These are phyloP conservation scores for Suillus cothurnatus DNA, from an alignment of 768 basidiomycete genomes.

Conservation along the genomic window DNA sequence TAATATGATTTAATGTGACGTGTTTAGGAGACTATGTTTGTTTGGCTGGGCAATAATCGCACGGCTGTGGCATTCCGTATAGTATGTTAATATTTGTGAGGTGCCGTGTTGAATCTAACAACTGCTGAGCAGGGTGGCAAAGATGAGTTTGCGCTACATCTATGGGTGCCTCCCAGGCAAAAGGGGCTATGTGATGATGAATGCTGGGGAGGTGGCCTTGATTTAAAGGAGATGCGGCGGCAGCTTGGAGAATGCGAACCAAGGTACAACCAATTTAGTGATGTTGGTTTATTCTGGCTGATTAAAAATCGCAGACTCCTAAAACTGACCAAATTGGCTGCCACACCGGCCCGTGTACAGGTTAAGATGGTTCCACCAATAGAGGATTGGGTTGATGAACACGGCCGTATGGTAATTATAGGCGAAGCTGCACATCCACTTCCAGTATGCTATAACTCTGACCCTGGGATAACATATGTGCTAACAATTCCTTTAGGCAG, in stretches of 20 bases:
- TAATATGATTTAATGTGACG: neutral
- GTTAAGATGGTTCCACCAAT: constrained; percentile 41
- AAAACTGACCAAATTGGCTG: constrained; percentile 40
- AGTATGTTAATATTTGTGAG: constrained; percentile 14
- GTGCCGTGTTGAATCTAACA: neutral
- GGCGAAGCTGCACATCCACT: constrained; percentile 65
- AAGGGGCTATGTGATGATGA: constrained; percentile 33
- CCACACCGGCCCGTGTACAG: constrained; percentile 37
- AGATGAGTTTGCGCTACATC: constrained; percentile 34
- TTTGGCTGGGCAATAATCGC: constrained; percentile 27
- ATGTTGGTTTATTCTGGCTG: neutral
- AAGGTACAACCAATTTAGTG: constrained; percentile 31
- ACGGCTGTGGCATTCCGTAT: constrained; percentile 25
- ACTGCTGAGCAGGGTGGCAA: constrained; percentile 37
- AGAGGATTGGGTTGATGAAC: constrained; percentile 52
- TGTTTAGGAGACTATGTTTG: constrained; percentile 13
- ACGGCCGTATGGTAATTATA: constrained; percentile 50
- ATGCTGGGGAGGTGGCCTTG: constrained; percentile 35
- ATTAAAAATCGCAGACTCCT: constrained; percentile 30
- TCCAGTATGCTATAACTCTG: constrained; percentile 37
- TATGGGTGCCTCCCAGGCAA: constrained; percentile 32
- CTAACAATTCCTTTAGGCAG: constrained; percentile 41
- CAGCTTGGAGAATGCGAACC: constrained; percentile 37
- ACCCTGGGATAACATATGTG: neutral
- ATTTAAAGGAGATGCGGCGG: constrained; percentile 33